Evolutionary conservation across 2,329 filamentous ascomycete species (phyloP), one percentile per base, ranked within the genome.

Genomic region (Cytospora piceicola): DNA sequence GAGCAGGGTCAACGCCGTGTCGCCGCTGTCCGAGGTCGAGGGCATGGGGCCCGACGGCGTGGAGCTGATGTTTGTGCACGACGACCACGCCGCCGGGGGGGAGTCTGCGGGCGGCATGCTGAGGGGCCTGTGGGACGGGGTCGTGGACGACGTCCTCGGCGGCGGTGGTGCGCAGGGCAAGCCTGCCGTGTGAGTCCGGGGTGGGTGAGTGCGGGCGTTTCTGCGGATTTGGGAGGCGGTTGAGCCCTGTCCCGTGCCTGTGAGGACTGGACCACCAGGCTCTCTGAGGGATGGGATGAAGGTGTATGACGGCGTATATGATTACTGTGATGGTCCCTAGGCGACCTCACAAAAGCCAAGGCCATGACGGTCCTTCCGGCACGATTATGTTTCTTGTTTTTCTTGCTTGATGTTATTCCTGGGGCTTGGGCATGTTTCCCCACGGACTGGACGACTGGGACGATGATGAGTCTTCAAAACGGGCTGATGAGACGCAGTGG

Each of bases 11-110:
- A 73, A 82, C 4, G 78, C 84, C 4, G 79, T 80, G 2, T 78
- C 81, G 6, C 81, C 85, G 5, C 76, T 89, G 65, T 84, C 83
- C 11, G 83, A 85, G 72, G 79, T 88, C n/a, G 84, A 87, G 71
- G 81, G 81, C n/a, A 82, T 87, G 70, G 81, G 82, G 56, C 72
- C 86, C 9, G 85, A 88, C 72, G 81, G 85, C 56, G 78, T 85
- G 7, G 81, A 85, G 74, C 77, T 88, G 61, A 83, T 83, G 72
- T 83, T 85, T 70, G 77, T 77, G 12, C 82, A 85, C 68, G 75
- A 79, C 39, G 65, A 72, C 27, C 74, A 67, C 27, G 54, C 67
- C 15, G 67, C 67, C 14, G 70, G 76, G 32, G 72, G 76, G 20
- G 72, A 75, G 27, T 66, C 58, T 27, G 66, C 66, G 22, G 74